Percentiles rank a stretch among this genome's conserved stretches.
Evolutionary conservation across 441 rosid species (phyloP).

Genomic region (Erodium trifolium): DNA sequence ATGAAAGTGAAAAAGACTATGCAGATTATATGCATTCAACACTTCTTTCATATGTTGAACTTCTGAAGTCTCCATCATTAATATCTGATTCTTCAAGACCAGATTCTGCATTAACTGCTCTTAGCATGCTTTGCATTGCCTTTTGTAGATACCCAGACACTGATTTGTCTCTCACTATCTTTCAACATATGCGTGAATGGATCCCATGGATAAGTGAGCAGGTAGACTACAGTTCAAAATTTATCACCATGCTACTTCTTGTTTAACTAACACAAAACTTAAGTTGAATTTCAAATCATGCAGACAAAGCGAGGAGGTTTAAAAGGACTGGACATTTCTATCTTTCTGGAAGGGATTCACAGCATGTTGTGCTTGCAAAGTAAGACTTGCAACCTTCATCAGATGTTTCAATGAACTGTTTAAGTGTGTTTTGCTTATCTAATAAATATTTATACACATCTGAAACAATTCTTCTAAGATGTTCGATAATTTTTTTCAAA

Average conservation of each 20-base stretch:
- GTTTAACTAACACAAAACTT: background rate
- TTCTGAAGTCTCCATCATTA: constrained; percentile 42
- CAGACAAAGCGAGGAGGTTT: constrained; percentile 50
- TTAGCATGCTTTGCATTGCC: constrained; percentile 76
- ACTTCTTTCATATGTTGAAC: constrained; percentile 54
- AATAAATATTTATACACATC: background rate
- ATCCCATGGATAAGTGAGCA: constrained; percentile 78
- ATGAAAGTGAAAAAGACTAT: constrained; percentile 46
- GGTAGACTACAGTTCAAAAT: constrained; percentile 35
- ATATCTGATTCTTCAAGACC: constrained; percentile 41
- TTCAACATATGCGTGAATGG: constrained; percentile 60
- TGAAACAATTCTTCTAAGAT: constrained; percentile 12
- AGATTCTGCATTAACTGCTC: constrained; percentile 58
- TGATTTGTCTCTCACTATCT: constrained; percentile 46
- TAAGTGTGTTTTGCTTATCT: constrained; percentile 7
- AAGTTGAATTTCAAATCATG: constrained; percentile 5
- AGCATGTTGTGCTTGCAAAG: constrained; percentile 56
- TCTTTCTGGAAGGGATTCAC: constrained; percentile 78
- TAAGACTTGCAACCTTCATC: constrained; percentile 28
- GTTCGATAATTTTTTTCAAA: constrained; percentile 3
- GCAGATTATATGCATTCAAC: constrained; percentile 43
- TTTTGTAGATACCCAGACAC: constrained; percentile 55
- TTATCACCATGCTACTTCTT: constrained; percentile 18
- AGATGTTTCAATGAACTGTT: constrained; percentile 10
- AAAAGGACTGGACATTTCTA: constrained; percentile 39